These are phyloP conservation scores for Cladosporium sp. DNA, from an alignment of 2,329 filamentous ascomycete species.

Conservation along the genomic window DNA sequence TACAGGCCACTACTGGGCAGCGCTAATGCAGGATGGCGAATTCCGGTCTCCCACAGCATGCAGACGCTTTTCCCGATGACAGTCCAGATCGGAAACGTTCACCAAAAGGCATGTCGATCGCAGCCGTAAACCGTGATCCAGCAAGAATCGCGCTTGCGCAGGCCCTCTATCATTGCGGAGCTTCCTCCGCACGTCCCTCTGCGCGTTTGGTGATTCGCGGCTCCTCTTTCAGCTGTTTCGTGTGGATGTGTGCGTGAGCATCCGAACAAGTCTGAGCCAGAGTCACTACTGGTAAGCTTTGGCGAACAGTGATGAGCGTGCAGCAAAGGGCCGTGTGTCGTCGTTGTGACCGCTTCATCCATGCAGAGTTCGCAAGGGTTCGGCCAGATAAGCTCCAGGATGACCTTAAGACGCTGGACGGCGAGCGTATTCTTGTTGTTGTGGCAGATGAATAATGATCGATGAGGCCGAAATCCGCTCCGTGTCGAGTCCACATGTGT, in stretches of 20 bases:
- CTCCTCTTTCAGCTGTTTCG: too few relatives aligned
- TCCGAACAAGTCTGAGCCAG: not conserved
- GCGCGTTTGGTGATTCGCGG: not conserved
- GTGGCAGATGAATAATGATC: not conserved
- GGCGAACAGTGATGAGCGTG: not conserved
- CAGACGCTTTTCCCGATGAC: not conserved
- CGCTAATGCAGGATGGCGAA: not conserved
- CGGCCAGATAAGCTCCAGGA: not conserved
- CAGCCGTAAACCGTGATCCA: not conserved
- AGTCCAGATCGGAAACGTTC: not conserved
- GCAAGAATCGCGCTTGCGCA: slow-evolving; percentile 1
- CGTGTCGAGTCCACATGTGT: not conserved
- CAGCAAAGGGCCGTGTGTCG: not conserved
- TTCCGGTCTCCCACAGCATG: not conserved
- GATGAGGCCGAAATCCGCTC: not conserved
- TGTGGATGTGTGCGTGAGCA: not conserved
- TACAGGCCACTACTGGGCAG: too few relatives aligned
- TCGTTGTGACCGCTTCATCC: not conserved
- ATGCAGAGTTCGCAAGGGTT: not conserved
- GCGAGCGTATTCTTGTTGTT: not conserved
- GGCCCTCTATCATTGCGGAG: not conserved
- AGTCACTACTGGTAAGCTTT: not conserved
- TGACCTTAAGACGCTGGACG: not conserved
- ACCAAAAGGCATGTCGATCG: slow-evolving; percentile 1
- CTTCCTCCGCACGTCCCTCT: not conserved